Conservation (phyloP, 164 flowering plant species). For the Annona squamosa region DNA sequence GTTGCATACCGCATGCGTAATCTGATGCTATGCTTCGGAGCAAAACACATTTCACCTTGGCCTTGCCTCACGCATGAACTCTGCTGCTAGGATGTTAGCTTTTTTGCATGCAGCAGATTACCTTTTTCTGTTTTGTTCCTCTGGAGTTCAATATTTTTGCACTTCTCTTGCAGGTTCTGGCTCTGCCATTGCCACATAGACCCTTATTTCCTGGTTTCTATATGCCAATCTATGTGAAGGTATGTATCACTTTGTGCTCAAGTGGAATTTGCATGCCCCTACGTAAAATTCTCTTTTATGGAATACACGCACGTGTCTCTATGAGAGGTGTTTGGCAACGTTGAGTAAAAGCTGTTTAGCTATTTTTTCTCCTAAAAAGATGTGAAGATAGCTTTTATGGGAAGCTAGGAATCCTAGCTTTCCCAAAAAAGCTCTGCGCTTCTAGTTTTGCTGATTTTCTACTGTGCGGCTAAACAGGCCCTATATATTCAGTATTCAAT, state of each 20-base stretch:
- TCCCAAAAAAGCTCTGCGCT: too few species aligned
- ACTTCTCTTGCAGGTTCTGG: slow-evolving; percentile 63
- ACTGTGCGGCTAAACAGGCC: background rate
- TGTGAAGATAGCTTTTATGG: too few species aligned
- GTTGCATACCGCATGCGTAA: too few species aligned
- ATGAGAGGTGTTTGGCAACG: too few species aligned
- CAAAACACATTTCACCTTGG: too few species aligned
- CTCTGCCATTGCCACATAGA: slow-evolving; percentile 76
- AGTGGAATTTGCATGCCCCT: too few species aligned
- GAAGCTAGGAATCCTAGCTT: too few species aligned
- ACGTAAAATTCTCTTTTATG: background rate
- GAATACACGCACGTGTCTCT: too few species aligned
- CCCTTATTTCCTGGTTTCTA: slow-evolving; percentile 96
- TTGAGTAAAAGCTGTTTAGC: too few species aligned
- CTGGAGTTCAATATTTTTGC: background rate
- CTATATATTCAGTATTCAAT: background rate
- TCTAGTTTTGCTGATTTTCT: background rate
- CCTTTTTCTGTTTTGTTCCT: background rate
- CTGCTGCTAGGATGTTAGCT: background rate
- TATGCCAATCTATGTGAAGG: slow-evolving; percentile 96
- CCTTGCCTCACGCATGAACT: background rate
- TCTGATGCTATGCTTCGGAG: too few species aligned
- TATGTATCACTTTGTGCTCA: slow-evolving; percentile 20
- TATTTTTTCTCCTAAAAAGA: too few species aligned
- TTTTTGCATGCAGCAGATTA: background rate